Base-by-base conservation (phyloP, 768 basidiomycete genomes). In the Psilocybe tampanensis region DNA sequence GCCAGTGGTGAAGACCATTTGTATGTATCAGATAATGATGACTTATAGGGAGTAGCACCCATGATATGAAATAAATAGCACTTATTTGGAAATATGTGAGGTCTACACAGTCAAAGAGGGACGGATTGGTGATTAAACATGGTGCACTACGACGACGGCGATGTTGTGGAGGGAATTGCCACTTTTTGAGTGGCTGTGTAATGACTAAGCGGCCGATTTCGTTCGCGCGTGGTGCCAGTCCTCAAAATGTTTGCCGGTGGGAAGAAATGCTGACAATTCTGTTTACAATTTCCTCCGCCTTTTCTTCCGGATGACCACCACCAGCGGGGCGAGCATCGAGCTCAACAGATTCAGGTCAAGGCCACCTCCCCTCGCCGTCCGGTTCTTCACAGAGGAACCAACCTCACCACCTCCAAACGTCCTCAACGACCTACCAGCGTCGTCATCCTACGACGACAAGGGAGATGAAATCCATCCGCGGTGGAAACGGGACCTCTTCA, bases 401-500 rank as follows among this genome's bases (percentile, higher is more conserved):
- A 66, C 58, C 6, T 23, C 58, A 6, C 64, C 64, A 13, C 68
- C 77, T 3, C 73, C 76, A 2, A 69, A 67, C 32, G 71, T 74
- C 49, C 54, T 73, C 33, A 68, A 73, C 42, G 77, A 80, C 9
- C 55, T 81, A 59, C 71, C 74, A 3, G 70, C 67, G 29, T 59
- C 74, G 1, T 45, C 66, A 2, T 64, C 75, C 0, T 69, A 75
- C 47, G 79, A 80, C 50, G 71, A 79, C 44, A 65, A 68, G 18
- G 60, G 66, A 2, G 62, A 71, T 21, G 64, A 62, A 7, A 77
- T 82, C 36, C 67, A 74, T 43, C 79, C 83, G 2, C 72, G 69
- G 29, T 90, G 86, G 86, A 88, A 89, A 67, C 78, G 85, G 21
- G 76, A 80, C 15, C 73, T 90, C 15, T 88, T 85, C 66, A 79